phyloP scores from a whole-genome alignment of 2,329 filamentous ascomycete species.

The Tolypocladium endophyticum region DNA sequence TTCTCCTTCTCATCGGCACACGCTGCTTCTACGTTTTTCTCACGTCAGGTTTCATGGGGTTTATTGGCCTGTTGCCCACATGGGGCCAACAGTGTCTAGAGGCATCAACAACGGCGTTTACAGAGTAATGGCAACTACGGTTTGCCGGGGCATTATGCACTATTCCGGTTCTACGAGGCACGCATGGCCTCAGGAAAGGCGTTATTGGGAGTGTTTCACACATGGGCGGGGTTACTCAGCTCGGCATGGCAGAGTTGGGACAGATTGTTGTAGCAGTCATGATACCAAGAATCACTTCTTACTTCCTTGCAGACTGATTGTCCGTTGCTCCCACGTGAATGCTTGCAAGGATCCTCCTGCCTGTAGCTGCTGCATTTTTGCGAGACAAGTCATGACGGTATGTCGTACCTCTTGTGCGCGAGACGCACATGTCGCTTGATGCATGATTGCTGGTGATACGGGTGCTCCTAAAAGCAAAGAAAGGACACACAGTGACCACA shows the following conservation, averaged over 20 bases:
- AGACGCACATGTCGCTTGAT: neutral
- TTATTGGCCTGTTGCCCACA: neutral
- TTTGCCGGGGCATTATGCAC: neutral
- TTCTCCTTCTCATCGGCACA: neutral
- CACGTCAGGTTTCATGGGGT: neutral
- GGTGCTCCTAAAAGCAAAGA: neutral
- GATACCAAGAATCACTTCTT: neutral
- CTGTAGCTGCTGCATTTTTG: neutral
- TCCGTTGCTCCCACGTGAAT: neutral
- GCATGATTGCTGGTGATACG: neutral
- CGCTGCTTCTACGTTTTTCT: neutral
- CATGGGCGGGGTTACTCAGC: neutral
- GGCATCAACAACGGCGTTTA: neutral
- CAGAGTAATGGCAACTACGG: neutral
- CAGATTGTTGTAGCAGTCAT: neutral
- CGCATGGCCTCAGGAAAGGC: neutral
- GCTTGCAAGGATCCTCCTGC: neutral
- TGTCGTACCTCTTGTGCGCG: neutral
- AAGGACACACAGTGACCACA: neutral
- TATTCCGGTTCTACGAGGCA: neutral
- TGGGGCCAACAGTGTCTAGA: neutral
- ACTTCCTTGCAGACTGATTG: neutral
- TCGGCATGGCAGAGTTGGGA: neutral
- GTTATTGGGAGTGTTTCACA: neutral
- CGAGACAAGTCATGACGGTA: slow-evolving; percentile 1